Base-by-base conservation (phyloP, 371 early-diverging fungal genomes). In the Cokeromyces recurvatus region DNA sequence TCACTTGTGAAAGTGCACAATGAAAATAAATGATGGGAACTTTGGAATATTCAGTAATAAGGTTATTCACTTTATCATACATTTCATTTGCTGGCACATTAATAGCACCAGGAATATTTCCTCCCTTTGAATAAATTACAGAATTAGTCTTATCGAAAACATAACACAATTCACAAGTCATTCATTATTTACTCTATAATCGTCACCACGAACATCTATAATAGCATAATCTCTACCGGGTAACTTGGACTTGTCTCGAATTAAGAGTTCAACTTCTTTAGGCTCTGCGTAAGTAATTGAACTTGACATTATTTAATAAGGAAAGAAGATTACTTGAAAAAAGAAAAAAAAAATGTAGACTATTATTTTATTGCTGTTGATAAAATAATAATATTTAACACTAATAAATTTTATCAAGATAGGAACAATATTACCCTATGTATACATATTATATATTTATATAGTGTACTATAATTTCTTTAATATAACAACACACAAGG, bases 1-100 rank as follows among this genome's bases (percentile, higher is more conserved):
- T 74, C 11, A 85, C 85, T 62, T 92, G 90, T 11, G 91, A 91
- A 20, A 90, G 59, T 4, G 90, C 87, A 54, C 94, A 94, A 55
- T 92, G 92, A 54, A 94, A 91, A 48, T 84, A 76, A 1, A 94
- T 66, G 19, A 62, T 56, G 0, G 88, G 87, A 1, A 89, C 82
- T 11, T 64, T 25, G n/a, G 56, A 35, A 57, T 85, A 82, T 39
- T 78, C 48, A 14, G 62, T 61, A 32, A 84, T 63, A 16, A 85
- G 46, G 0, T 46, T 51, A 2, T 70, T 68, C 0, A 79, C 72
- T 35, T 55, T 44, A 23, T 80, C 82, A 3, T 61, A 51, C 43
- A 92, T 59, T 32, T 78, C 62, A 17, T 63, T 65, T 0, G 90
- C 76, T 0, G 91, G 90, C n/a, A 91, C 64, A 60, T 94, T 90